A percentile compares a stretch with the other conserved stretches of the same genome.
phyloP scores from a whole-genome alignment of 192 early-diverging fungal species.

The Endogone sp. region DNA sequence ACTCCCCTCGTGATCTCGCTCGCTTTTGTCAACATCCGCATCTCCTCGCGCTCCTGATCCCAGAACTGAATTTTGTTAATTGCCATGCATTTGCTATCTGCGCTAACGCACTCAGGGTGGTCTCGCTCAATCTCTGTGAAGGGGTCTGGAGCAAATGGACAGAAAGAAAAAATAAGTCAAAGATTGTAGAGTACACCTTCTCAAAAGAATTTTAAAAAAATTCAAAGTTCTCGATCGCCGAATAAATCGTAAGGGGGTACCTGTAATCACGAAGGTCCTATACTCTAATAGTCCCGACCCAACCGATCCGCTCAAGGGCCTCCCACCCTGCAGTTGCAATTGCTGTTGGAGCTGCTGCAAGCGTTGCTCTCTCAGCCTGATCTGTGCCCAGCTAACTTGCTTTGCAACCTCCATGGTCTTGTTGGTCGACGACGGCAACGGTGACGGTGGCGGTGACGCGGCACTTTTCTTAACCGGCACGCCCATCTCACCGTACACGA shows the following conservation, averaged over 20 bases:
- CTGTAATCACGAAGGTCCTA: slow-evolving; percentile 40
- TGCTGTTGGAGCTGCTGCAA: slow-evolving; percentile 10
- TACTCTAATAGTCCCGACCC: slow-evolving; percentile 16
- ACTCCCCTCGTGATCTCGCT: slow-evolving; percentile 40
- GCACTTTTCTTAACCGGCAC: neutral
- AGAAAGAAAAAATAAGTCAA: neutral
- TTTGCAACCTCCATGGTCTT: slow-evolving; percentile 30
- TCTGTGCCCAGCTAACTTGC: slow-evolving; percentile 36
- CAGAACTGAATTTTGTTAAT: slow-evolving; percentile 41
- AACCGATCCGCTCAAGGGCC: slow-evolving; percentile 15
- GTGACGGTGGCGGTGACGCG: no score
- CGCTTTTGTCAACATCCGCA: slow-evolving; percentile 39
- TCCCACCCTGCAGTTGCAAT: slow-evolving; percentile 4
- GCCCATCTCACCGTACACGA: slow-evolving; percentile 41
- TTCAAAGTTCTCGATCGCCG: no score
- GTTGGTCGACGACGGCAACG: no score
- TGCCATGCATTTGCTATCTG: slow-evolving; percentile 21
- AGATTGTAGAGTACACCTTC: neutral
- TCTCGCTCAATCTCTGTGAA: slow-evolving; percentile 36
- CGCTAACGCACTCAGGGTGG: slow-evolving; percentile 31
- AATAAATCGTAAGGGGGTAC: slow-evolving; percentile 15
- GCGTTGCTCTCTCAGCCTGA: slow-evolving; percentile 25
- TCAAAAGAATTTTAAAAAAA: neutral
- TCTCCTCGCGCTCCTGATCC: slow-evolving; percentile 49
- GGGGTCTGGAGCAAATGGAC: slow-evolving; percentile 23